Base-by-base conservation (phyloP, 2,329 filamentous ascomycete species). In the Talaromyces islandicus region DNA sequence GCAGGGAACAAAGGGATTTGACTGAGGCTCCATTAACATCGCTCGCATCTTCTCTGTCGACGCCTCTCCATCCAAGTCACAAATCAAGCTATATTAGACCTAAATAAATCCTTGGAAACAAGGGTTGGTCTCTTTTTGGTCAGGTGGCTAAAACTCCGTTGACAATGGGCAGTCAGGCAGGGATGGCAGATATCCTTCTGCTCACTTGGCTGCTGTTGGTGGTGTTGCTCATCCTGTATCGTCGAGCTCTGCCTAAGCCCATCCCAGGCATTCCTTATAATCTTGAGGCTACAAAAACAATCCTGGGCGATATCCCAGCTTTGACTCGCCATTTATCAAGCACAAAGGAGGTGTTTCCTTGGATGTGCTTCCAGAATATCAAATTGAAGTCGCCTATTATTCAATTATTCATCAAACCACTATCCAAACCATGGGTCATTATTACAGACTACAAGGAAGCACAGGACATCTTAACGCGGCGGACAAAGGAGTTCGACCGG, bases 371-470 rank as follows among this genome's bases (percentile, higher is more conserved):
- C 17, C 48, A 52, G 48, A 52, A 52, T 29, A 29, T 52, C 48
- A 52, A 25, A n/a, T 52, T 52, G 25, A 63, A 75, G 6, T 74
- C 73, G 11, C 77, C 79, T 0, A 72, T 83, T 60, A 66, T 77
- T 6, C 82, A 84, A 64, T 68, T 78, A 6, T 83, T 83, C 65
- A 66, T 81, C 57, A 68, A 70, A 7, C 80, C 81, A 0, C 71
- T 80, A 17, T 63, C 65, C 1, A 70, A 69, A 29, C 81, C 80
- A 2, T 75, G 72, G 66, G 69, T 83, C 0, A 59, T 83, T 4
- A 62, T 83, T 10, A 54, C 53, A 11, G 65, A 69, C 30, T 59
- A 61, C 35, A 54, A 60, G 21, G 66, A 69, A 51, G 25, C 60
- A 6, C 60, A 62, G n/a, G 67, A 69, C 43, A 64, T 65, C 11